phyloP scores from a whole-genome alignment of 805 yeast genomes.

The Ogataea naganishii region DNA sequence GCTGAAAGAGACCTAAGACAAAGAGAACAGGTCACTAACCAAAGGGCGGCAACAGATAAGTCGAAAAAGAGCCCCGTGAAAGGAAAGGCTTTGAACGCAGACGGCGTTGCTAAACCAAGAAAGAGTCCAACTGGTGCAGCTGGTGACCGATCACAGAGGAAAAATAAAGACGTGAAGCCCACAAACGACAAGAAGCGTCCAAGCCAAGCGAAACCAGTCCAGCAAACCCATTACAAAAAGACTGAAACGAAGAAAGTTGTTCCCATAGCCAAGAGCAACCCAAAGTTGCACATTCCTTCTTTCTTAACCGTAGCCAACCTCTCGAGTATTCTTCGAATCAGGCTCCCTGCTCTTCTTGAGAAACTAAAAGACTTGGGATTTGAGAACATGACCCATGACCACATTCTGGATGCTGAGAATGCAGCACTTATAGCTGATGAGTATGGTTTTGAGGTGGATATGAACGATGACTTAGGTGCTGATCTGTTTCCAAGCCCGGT shows the following conservation, averaged over 20 bases:
- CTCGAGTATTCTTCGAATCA: conserved; percentile 60
- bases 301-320: conserved; percentile 74
- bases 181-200: no score
- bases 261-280: no score
- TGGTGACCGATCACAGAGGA: no score
- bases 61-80: no score
- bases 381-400: conserved; percentile 60
- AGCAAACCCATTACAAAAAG: no score
- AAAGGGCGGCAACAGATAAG: conserved; percentile 6
- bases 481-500: conserved; percentile 52
- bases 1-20: neutral
- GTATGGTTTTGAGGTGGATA: conserved; percentile 59
- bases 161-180: no score
- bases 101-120: no score
- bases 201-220: no score
- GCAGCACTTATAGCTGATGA: conserved; percentile 86
- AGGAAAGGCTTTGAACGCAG: no score
- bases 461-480: conserved; percentile 49
- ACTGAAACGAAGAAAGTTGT: conserved; percentile 6
- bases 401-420: conserved; percentile 77
- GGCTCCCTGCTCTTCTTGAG: conserved; percentile 49
- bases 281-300: conserved; percentile 48
- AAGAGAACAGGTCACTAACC: conserved; percentile 3
- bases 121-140: no score
- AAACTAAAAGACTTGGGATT: conserved; percentile 67